Base-by-base conservation (phyloP, 345 rosid species). In the Excoecaria agallocha region DNA sequence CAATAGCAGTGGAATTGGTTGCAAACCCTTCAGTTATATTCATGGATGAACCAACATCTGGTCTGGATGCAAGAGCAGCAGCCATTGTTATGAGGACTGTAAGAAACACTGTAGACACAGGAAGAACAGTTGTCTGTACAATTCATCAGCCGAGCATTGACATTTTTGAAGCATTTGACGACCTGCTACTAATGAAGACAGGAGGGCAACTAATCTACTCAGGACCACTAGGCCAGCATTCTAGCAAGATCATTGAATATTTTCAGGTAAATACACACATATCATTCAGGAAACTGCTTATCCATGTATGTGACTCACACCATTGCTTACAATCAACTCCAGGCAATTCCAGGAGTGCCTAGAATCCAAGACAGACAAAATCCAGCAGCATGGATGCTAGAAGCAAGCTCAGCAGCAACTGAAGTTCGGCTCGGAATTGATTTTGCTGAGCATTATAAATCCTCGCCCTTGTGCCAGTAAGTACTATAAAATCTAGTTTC, bases 301-400 rank as follows among this genome's bases (percentile, higher is more conserved):
- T n/a, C 15, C n/a, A 60, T 25, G 6, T 35, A 61, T 0, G 3
- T 63, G 19, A 6, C 30, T 16, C 20, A 63, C 0, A 17, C 7
- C 30, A 46, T 12, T 13, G 22, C 54, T 55, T 50, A 43, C 20
- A 24, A 25, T 48, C 12, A 12, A 8, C 10, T 72, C 70, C 80
- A 77, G 80, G 80, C 72, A 11, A 67, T 77, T 60, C 80, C 80
- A 10, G 76, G 80, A 49, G 80, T 72, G 12, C 77, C 76, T 25
- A 77, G 30, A 72, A 49, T 72, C 6, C 59, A 20, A 49, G 62
- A 64, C n/a, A 65, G 7, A 38, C 54, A 77, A 25, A 77, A 77
- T 69, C 72, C 77, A 7, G 80, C 80, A 7, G 62, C 72, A 20
- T 77, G 80, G 76, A 77, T 77, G 80, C 72, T 77, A 11, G 80